Evolutionary conservation across 108 stramenopile genomes (phyloP).

Genomic region (Pseudonitzschia multistriata): DNA sequence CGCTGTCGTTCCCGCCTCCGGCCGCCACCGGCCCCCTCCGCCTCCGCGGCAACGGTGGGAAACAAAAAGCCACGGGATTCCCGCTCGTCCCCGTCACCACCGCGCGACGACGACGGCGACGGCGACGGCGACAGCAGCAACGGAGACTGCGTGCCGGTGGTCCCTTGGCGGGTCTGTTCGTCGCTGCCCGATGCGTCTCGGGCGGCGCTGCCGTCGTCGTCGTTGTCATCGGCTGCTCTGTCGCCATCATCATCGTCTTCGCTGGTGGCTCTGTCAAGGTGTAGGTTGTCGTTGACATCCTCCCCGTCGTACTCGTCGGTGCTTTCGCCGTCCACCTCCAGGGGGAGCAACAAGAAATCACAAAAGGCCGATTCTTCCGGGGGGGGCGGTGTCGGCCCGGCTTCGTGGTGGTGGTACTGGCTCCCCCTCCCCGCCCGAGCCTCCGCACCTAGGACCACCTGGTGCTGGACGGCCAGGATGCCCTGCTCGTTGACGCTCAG

Average conservation of each 20-base stretch:
- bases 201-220: slow-evolving; percentile 1
- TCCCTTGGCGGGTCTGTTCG: too few relatives aligned
- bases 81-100: not conserved
- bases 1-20: slow-evolving; percentile 3
- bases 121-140: too few relatives aligned
- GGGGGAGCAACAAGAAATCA: slow-evolving; percentile 25
- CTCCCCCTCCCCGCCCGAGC: not conserved
- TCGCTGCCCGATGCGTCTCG: too few relatives aligned
- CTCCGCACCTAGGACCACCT: slow-evolving; percentile 4
- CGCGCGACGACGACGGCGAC: too few relatives aligned
- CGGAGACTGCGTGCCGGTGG: too few relatives aligned
- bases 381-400: not conserved
- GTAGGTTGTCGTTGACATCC: slow-evolving; percentile 1
- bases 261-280: not conserved
- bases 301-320: slow-evolving; percentile 1
- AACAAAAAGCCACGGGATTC: not conserved
- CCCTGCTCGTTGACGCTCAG: slow-evolving; percentile 26
- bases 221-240: slow-evolving; percentile 2
- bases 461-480: slow-evolving; percentile 38
- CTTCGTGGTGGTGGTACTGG: not conserved
- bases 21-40: too few relatives aligned
- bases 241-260: not conserved
- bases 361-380: slow-evolving; percentile 27
- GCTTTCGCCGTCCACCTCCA: slow-evolving; percentile 19
- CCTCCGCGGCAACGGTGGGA: not conserved